Base-by-base conservation (phyloP, 352 stramenopile genomes). In the Globisporangium middletonii region DNA sequence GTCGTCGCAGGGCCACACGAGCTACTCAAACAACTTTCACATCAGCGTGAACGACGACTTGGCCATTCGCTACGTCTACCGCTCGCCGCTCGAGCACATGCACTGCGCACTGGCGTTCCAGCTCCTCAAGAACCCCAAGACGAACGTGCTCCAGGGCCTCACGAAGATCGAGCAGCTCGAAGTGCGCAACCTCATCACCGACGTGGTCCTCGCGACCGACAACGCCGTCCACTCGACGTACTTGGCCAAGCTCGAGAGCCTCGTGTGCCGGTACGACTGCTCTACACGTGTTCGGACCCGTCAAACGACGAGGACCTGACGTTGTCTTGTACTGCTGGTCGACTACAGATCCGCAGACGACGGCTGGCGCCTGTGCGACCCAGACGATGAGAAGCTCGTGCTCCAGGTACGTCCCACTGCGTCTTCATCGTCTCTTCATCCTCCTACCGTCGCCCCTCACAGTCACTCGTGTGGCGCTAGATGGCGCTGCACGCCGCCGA, bases 401-500 rank as follows among this genome's bases (percentile, higher is more conserved):
- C 51, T 93, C n/a, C 69, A 77, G 63, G 69, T 77, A n/a, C 44
- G 42, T 23, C 23, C n/a, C n/a, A n/a, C n/a, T n/a, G n/a, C n/a
- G n/a, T n/a, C n/a, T n/a, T n/a, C n/a, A n/a, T 23, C 23, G 23
- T 23, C 23, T 23, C 23, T 23, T 23, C 0, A 23, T 23, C 23
- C 23, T 23, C 23, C 23, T 23, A 23, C 23, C 0, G 23, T 23
- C 23, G 0, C 23, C 23, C 0, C 23, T 23, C 23, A 23, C 23
- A 23, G 23, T 23, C 23, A 0, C 0, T 23, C 23, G 8, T 3
- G 6, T 56, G 28, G 44, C 15, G 69, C 7, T 26, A 92, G 67
- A 89, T 92, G 72, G 75, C 80, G 8, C 64, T 96, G 9, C 86
- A 96, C 47, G 74, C 87, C n/a, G 86, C 93, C 2, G 96, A 99